These are phyloP conservation scores for Atalantia buxifolia DNA, from an alignment of 345 rosid genomes.

Conservation along the genomic window DNA sequence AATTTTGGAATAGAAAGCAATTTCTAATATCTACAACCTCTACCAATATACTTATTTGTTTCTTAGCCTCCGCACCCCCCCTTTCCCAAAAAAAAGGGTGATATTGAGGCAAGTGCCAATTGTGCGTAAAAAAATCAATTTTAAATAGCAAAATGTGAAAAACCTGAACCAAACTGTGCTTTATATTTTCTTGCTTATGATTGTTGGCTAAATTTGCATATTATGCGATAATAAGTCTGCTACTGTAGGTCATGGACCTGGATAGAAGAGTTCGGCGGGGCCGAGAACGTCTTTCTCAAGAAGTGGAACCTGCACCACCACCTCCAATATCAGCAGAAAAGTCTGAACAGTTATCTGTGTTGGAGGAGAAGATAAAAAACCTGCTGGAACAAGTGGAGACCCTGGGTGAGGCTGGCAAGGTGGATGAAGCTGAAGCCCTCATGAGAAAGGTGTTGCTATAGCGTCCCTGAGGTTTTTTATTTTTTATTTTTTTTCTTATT, in stretches of 20 bases:
- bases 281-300: slow-evolving; percentile 92
- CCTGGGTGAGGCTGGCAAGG: slow-evolving; percentile 98
- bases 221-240: slow-evolving; percentile 13
- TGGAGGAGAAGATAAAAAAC: slow-evolving; percentile 93
- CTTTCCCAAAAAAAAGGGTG: neutral
- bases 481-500: too few species aligned
- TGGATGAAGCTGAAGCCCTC: slow-evolving; percentile 99
- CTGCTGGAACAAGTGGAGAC: slow-evolving; percentile 93
- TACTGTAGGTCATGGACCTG: slow-evolving; percentile 76
- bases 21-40: too few species aligned
- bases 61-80: too few species aligned
- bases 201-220: neutral
- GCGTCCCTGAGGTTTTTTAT: neutral
- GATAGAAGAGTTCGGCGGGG: slow-evolving; percentile 98
- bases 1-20: neutral
- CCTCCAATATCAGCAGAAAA: slow-evolving; percentile 73
- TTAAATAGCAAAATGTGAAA: neutral
- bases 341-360: slow-evolving; percentile 71
- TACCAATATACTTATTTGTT: neutral
- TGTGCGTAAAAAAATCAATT: neutral
- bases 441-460: slow-evolving; percentile 79
- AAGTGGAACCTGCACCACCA: slow-evolving; percentile 76
- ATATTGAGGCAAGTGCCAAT: neutral
- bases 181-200: neutral
- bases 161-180: neutral